Conservation (phyloP, 352 stramenopile species). For the Stramenopiles sp. region DNA sequence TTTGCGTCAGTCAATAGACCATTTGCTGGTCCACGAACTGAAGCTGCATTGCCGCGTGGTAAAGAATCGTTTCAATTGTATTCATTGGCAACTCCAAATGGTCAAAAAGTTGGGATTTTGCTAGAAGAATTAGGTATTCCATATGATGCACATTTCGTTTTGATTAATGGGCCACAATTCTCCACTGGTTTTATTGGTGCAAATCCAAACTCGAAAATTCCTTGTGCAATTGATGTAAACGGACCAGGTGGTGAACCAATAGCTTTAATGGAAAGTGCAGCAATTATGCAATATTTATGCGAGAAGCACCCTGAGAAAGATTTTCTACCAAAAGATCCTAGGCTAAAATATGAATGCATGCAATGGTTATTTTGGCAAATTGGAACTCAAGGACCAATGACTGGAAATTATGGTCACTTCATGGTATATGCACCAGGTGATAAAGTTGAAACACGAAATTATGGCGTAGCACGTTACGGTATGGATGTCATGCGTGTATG, state of each 20-base stretch:
- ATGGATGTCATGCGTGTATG: constrained; percentile 41
- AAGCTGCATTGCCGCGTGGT: constrained; percentile 27
- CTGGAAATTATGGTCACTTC: constrained; percentile 35
- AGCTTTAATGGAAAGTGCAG: constrained; percentile 37
- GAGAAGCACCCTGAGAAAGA: constrained; percentile 27
- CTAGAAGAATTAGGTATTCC: constrained; percentile 44
- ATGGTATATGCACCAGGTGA: constrained; percentile 34
- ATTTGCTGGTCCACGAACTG: constrained; percentile 25
- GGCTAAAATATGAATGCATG: constrained; percentile 26
- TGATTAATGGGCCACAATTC: constrained; percentile 38
- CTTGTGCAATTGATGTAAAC: constrained; percentile 29
- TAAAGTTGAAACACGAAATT: constrained; percentile 20
- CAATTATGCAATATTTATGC: constrained; percentile 44
- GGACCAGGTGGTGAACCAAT: constrained; percentile 20
- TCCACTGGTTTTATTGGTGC: constrained; percentile 38
- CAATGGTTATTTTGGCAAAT: constrained; percentile 55
- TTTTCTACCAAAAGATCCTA: constrained; percentile 29
- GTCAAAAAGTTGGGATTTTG: constrained; percentile 42
- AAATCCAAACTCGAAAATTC: constrained; percentile 59
- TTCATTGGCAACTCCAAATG: constrained; percentile 41
- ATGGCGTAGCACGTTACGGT: constrained; percentile 26
- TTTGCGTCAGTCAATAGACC: constrained; percentile 21
- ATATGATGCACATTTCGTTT: constrained; percentile 41
- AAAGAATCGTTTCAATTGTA: constrained; percentile 38
- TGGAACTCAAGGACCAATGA: constrained; percentile 23